Percentiles rank a stretch among this genome's conserved stretches.
Evolutionary conservation across 2,329 filamentous ascomycete genomes (phyloP).

Genomic region (Botrytis cinerea): DNA sequence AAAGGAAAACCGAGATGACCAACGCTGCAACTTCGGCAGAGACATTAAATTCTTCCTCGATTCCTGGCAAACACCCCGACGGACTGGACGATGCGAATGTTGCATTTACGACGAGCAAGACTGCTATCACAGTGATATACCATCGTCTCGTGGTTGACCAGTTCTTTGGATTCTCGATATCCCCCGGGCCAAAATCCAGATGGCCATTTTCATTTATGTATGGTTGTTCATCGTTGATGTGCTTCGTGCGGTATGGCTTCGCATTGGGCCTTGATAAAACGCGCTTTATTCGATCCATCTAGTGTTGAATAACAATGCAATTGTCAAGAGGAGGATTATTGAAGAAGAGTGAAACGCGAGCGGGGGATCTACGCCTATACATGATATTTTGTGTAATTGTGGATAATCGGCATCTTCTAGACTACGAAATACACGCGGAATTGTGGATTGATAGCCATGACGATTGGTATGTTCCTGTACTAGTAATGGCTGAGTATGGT

Average conservation of each 20-base stretch:
- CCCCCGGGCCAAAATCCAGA: constrained; percentile 47
- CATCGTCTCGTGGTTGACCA: constrained; percentile 44
- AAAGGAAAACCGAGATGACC: constrained; percentile 48
- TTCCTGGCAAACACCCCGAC: constrained; percentile 45
- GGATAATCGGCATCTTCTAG: constrained; percentile 12
- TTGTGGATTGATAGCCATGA: neutral
- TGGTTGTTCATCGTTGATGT: constrained; percentile 27
- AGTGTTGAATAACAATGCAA: neutral
- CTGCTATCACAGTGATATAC: constrained; percentile 45
- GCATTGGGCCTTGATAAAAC: constrained; percentile 36
- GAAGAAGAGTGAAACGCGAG: neutral
- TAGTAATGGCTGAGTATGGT: neutral
- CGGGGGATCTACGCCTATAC: neutral
- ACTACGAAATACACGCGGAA: neutral
- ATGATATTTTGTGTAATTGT: neutral
- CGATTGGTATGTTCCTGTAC: neutral
- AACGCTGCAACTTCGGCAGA: constrained; percentile 45
- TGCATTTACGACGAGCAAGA: constrained; percentile 46
- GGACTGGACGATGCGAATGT: constrained; percentile 47
- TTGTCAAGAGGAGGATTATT: neutral
- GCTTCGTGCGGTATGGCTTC: constrained; percentile 37
- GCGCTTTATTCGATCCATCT: constrained; percentile 34
- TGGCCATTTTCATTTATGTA: constrained; percentile 34
- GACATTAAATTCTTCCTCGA: constrained; percentile 43
- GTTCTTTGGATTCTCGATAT: constrained; percentile 48